Evolutionary conservation across 345 rosid species (phyloP).

Genomic region (Eucalyptus marginata): DNA sequence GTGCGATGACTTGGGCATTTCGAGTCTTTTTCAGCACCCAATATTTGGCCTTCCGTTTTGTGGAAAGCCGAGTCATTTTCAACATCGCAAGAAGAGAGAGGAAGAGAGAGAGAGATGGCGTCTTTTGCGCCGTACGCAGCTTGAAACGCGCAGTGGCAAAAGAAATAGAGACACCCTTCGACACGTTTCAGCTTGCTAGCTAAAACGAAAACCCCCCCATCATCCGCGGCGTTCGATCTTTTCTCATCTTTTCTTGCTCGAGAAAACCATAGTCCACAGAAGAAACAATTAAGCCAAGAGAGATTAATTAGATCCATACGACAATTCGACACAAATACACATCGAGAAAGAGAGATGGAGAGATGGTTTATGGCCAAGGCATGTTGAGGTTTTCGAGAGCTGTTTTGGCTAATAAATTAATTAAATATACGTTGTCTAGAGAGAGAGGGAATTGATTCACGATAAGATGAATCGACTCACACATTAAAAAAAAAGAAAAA

Average conservation of each 20-base stretch:
- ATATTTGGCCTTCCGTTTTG: not conserved
- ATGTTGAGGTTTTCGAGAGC: not conserved
- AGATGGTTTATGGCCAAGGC: not conserved
- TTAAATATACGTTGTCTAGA: not conserved
- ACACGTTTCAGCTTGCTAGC: constrained; percentile 21
- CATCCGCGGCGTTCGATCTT: not conserved
- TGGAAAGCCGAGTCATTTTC: constrained; percentile 26
- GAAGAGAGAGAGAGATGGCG: constrained; percentile 18
- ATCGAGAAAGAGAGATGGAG: not conserved
- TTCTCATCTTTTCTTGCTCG: not conserved
- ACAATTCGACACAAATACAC: not conserved
- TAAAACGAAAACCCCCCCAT: not conserved
- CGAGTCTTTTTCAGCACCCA: not conserved
- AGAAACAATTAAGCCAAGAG: not conserved
- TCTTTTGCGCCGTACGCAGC: constrained; percentile 55
- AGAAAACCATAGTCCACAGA: not conserved
- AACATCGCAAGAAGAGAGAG: not conserved
- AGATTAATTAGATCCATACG: not conserved
- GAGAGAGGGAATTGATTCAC: not conserved
- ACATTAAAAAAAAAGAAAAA: constrained; percentile 6
- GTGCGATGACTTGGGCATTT: not conserved
- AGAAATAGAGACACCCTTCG: constrained; percentile 1
- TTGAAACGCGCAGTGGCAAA: constrained; percentile 38
- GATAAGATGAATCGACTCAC: not conserved
- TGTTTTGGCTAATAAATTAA: not conserved